Base-by-base conservation (phyloP, 2,329 filamentous ascomycete species). In the Claviceps sorghi region DNA sequence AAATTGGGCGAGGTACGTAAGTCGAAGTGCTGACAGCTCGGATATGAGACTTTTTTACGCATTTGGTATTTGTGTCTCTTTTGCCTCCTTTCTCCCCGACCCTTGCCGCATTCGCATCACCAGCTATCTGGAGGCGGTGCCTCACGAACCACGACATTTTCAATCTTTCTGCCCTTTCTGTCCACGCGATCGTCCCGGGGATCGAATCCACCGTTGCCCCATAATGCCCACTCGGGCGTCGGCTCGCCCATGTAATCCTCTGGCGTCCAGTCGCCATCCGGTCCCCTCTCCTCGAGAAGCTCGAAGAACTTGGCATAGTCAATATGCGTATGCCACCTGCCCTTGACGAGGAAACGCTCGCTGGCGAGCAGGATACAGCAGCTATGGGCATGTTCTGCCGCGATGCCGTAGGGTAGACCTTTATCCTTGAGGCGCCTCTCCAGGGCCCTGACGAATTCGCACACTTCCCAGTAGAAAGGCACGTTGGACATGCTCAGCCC, bases 401-500 rank as follows among this genome's bases (percentile, higher is more conserved):
- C 91, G 59, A 97, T 91, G 19, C 91, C 91, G 61, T 97, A 97
- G 1, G 74, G 75, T 7, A 97, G 73, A 0, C 87, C 88, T 42
- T 87, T 77, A 49, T 75, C 74, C 40, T 74, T 71, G 13, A 97
- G 73, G 55, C 85, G 83, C 36, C 71, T 69, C 56, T 90, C 81
- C 0, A 96, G 76, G 1, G 84, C 83, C 41, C 78, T 76, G 10
- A 94, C 89, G 62, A 96, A 97, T 2, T 83, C 80, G 38, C 79
- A 79, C 2, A 96, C 86, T 68, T 96, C 91, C 65, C 86, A 84
- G 70, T 96, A 97, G 64, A 95, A 97, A 0, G 91, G 91, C 10
- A 97, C 93, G 63, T 97, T 97, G 61, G 88, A 81, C 91, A 97
- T 97, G n/a, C 83, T 93, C 47, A 97, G 74, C 0, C 91, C 91